A percentile compares a stretch with the other conserved stretches of the same genome.
These are phyloP conservation scores for Skeletonema tropicum DNA, from an alignment of 108 stramenopile genomes.

Conservation along the genomic window DNA sequence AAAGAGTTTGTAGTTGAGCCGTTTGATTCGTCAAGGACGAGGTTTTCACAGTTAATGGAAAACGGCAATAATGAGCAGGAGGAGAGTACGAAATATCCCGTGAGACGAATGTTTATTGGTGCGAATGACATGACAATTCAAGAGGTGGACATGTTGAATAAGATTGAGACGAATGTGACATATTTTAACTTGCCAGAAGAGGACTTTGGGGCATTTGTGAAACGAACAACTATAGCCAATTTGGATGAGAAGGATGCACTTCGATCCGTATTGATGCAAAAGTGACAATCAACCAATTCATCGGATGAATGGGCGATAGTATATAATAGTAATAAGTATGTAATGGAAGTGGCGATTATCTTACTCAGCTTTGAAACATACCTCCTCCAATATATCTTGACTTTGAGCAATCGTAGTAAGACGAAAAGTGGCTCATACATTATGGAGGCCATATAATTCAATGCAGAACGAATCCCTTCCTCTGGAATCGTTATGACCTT, in stretches of 20 bases:
- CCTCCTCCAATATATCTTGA: too few relatives aligned
- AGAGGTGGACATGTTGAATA: conserved; percentile 53
- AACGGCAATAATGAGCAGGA: background rate
- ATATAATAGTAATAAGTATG: too few relatives aligned
- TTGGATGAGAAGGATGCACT: conserved; percentile 27
- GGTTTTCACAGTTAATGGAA: conserved; percentile 18
- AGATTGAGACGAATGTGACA: conserved; percentile 75
- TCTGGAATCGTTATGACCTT: too few relatives aligned
- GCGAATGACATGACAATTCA: conserved; percentile 76
- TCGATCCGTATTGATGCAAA: too few relatives aligned
- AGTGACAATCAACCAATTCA: too few relatives aligned
- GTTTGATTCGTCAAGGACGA: conserved; percentile 45
- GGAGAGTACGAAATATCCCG: conserved; percentile 18
- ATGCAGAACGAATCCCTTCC: too few relatives aligned
- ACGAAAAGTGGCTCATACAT: too few relatives aligned
- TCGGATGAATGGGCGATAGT: too few relatives aligned
- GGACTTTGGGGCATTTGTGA: conserved; percentile 82
- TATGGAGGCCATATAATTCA: too few relatives aligned
- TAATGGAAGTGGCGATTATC: too few relatives aligned
- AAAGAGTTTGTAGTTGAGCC: conserved; percentile 54
- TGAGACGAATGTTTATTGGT: conserved; percentile 75
- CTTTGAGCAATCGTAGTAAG: too few relatives aligned
- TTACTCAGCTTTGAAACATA: too few relatives aligned
- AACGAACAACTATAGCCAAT: conserved; percentile 71
- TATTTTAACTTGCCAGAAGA: conserved; percentile 83